These are phyloP conservation scores for Pseudogymnoascus sp. DNA, from an alignment of 2,329 filamentous ascomycete species.

Conservation along the genomic window DNA sequence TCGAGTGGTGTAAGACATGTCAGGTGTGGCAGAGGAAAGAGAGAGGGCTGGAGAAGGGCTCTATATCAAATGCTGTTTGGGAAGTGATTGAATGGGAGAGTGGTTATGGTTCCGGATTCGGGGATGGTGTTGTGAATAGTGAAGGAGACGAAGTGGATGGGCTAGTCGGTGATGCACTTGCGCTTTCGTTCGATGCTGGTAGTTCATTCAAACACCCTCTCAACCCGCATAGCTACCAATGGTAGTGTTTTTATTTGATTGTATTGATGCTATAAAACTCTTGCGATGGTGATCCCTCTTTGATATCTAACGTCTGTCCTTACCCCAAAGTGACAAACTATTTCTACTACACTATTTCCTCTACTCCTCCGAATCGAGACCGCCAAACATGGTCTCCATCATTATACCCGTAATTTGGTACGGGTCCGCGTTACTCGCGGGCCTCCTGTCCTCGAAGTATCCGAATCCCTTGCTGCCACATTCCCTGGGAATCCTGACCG, in stretches of 20 bases:
- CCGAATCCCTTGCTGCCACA: constrained; percentile 81
- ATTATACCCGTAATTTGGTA: constrained; percentile 53
- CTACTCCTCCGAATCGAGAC: constrained; percentile 7
- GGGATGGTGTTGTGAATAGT: neutral
- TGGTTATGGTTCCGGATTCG: neutral
- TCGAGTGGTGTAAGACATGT: too few relatives aligned
- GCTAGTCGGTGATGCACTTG: neutral
- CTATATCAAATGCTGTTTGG: neutral
- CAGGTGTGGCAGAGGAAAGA: too few relatives aligned
- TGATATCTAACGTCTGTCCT: constrained; percentile 7
- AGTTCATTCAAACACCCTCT: neutral
- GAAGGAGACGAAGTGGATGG: neutral
- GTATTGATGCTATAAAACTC: constrained; percentile 6
- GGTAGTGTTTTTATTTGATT: constrained; percentile 7
- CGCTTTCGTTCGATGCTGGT: neutral
- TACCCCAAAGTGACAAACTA: constrained; percentile 7
- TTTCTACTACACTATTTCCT: neutral
- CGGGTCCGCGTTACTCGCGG: constrained; percentile 79
- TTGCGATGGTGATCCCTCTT: neutral
- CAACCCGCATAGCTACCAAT: neutral
- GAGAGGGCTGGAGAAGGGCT: too few relatives aligned
- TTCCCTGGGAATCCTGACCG: constrained; percentile 84
- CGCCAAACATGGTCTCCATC: constrained; percentile 26
- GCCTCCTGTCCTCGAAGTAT: constrained; percentile 83
- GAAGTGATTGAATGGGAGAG: neutral